These are phyloP conservation scores for Gossypium rotundifolium DNA, from an alignment of 345 rosid genomes.

Conservation along the genomic window DNA sequence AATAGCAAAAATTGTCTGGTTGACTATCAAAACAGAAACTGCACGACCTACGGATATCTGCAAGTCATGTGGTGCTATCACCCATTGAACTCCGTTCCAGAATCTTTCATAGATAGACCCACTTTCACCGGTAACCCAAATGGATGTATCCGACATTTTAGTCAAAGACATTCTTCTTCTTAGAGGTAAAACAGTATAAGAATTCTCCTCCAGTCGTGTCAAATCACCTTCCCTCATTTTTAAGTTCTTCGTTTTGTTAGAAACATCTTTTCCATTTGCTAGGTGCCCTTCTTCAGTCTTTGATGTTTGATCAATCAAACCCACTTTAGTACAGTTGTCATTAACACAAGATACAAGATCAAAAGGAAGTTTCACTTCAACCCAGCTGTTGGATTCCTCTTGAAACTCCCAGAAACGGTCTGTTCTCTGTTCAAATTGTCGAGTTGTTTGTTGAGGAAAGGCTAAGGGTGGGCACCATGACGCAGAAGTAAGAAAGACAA, in stretches of 20 bases:
- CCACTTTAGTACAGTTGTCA: constrained; percentile 50
- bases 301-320: constrained; percentile 30
- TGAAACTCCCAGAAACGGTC: constrained; percentile 64
- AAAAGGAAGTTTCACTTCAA: constrained; percentile 57
- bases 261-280: constrained; percentile 12
- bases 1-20: constrained; percentile 56
- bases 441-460: constrained; percentile 19
- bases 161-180: constrained; percentile 58
- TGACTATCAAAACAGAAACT: constrained; percentile 38
- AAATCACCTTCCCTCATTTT: constrained; percentile 19
- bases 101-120: constrained; percentile 62
- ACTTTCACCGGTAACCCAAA: constrained; percentile 69
- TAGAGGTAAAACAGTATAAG: constrained; percentile 25
- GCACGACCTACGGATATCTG: constrained; percentile 41
- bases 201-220: constrained; percentile 16
- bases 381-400: constrained; percentile 48
- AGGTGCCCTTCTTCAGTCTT: constrained; percentile 12
- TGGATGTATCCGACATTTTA: constrained; percentile 53
- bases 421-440: constrained; percentile 47
- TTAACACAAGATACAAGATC: constrained; percentile 54
- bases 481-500: constrained; percentile 16
- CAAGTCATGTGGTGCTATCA: constrained; percentile 56
- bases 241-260: constrained; percentile 14
- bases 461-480: constrained; percentile 23
- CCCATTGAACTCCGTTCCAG: constrained; percentile 80